Base-by-base conservation (phyloP, 2,329 filamentous ascomycete species). In the Fusarium sp. region DNA sequence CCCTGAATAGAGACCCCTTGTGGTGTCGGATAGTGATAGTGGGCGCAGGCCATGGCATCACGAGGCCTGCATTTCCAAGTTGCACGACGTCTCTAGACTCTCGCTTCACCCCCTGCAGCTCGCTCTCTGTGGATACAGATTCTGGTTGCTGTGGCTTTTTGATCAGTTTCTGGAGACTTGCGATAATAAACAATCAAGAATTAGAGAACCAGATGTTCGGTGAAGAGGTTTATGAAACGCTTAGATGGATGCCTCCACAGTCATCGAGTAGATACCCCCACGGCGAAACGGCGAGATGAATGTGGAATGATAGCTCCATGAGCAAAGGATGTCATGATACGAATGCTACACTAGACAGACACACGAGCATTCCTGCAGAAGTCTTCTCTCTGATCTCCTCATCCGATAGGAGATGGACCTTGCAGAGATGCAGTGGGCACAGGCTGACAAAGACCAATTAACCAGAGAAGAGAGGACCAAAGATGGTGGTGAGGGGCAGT, bases 371-470 rank as follows among this genome's bases (percentile, higher is more conserved):
- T 41, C 28, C 52, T 64, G 44, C 58, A 53, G 26, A 56, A 31
- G 58, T 35, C 35, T 43, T 57, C 63, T 42, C 44, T 42, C 16
- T 58, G 50, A 56, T 65, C 65, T 67, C 69, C 65, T 66, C 67
- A 63, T 60, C 69, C 72, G 70, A 74, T 63, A 63, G 70, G 62
- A 59, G 62, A 68, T 49, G 67, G 67, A 73, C 72, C 70, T 74
- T 74, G 72, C 72, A 74, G 72, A 55, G 49, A 63, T 35, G 58
- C 33, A 47, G 63, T 53, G 52, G 58, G 46, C 68, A 57, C 60
- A 68, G 41, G 55, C 57, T 59, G 57, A 44, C 47, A 63, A 49
- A 68, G 66, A 58, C 67, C 67, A 69, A 66, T 66, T 21, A 43
- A 53, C 44, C 41, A 37, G 42, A 46, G 53, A 69, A 21, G 38